Conservation (phyloP, 2,329 filamentous ascomycete species). For the Fusarium globosum region DNA sequence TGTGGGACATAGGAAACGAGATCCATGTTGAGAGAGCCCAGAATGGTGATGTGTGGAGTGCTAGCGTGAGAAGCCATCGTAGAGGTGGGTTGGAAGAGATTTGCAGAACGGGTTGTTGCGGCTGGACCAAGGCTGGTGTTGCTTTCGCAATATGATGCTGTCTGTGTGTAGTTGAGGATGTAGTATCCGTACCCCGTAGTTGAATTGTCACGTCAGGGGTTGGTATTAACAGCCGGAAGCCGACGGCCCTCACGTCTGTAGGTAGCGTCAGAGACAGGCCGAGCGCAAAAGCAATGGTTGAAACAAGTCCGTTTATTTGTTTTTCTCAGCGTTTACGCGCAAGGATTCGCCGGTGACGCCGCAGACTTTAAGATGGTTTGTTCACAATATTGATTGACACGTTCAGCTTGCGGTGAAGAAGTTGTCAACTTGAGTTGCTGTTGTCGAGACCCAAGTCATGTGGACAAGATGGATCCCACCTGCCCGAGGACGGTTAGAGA, state of each 20-base stretch:
- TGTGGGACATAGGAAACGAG: constrained; percentile 89
- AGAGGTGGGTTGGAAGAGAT: constrained; percentile 2
- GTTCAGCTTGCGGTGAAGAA: constrained; percentile 15
- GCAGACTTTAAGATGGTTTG: background rate
- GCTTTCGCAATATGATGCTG: background rate
- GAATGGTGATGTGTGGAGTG: constrained; percentile 73
- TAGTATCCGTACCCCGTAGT: background rate
- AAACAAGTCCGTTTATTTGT: background rate
- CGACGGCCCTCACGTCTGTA: background rate
- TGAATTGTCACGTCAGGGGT: constrained; percentile 10
- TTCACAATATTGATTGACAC: background rate
- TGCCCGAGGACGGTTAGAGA: constrained; percentile 13
- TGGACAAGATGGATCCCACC: constrained; percentile 7
- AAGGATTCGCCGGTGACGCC: background rate
- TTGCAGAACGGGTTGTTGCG: background rate
- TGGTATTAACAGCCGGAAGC: background rate
- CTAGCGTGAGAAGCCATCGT: constrained; percentile 40
- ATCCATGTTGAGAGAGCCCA: constrained; percentile 95
- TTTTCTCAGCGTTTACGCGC: background rate
- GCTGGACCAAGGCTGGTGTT: background rate
- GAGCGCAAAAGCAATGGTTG: background rate
- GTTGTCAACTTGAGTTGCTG: background rate
- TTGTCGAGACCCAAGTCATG: constrained; percentile 9
- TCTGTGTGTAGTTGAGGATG: constrained; percentile 4
- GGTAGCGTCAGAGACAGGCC: background rate